Conservation (phyloP, 2,329 filamentous ascomycete genomes). For the Aspergillus hiratsukae region DNA sequence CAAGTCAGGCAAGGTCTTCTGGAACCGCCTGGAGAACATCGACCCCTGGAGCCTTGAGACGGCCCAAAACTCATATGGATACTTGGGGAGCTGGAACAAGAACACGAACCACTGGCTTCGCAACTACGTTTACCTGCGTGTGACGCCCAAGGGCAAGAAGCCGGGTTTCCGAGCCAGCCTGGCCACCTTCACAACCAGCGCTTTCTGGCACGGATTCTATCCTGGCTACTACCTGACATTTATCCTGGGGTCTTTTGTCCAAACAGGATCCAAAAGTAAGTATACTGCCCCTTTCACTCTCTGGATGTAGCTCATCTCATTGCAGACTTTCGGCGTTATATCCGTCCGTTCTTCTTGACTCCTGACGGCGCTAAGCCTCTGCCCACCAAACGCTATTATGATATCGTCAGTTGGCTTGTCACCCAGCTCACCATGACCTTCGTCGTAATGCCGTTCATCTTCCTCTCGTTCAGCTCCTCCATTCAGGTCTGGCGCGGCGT, state of each 20-base stretch:
- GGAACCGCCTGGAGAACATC: conserved; percentile 88
- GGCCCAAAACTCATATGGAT: conserved; percentile 89
- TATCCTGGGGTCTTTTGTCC: conserved; percentile 81
- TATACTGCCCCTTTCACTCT: conserved; percentile 16
- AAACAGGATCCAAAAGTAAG: conserved; percentile 91
- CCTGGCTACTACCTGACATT: conserved; percentile 94
- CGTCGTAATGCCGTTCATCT: conserved; percentile 75
- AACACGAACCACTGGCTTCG: conserved; percentile 97
- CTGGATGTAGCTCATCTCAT: conserved; percentile 9
- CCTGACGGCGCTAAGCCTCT: conserved; percentile 66
- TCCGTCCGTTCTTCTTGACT: conserved; percentile 90
- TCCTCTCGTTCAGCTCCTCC: conserved; percentile 68
- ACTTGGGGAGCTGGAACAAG: conserved; percentile 93
- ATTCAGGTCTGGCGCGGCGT: conserved; percentile 75
- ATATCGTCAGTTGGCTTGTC: conserved; percentile 66
- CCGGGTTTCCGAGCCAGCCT: conserved; percentile 92
- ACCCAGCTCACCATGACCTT: conserved; percentile 85
- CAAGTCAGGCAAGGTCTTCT: conserved; percentile 76
- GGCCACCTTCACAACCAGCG: conserved; percentile 89
- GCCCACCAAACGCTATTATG: conserved; percentile 78
- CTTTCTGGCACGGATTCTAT: conserved; percentile 97
- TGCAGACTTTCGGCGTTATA: conserved; percentile 77
- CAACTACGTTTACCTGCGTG: conserved; percentile 92
- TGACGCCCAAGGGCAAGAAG: conserved; percentile 92
- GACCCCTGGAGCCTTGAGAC: conserved; percentile 78